Percentiles rank a stretch among this genome's conserved stretches.
Evolutionary conservation across 495 filamentous ascomycete genomes (phyloP).

Genomic region (Neurospora sp.): DNA sequence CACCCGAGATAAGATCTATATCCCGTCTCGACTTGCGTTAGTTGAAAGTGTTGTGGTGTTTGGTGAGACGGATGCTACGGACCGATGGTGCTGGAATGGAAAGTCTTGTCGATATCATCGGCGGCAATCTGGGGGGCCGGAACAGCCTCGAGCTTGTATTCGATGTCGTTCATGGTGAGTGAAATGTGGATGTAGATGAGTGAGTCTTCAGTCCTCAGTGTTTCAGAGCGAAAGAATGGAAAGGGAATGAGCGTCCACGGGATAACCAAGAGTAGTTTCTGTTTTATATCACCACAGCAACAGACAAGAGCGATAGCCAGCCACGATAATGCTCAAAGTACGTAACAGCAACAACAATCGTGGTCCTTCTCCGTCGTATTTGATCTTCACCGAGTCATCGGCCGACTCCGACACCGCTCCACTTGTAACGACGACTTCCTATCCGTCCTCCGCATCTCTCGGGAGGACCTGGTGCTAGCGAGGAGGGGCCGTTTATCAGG

Average conservation of each 20-base stretch:
- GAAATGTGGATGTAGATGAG: neutral
- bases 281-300: neutral
- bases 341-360: neutral
- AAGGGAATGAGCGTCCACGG: neutral
- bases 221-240: neutral
- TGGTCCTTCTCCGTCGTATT: neutral
- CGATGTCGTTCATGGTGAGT: constrained; percentile 21
- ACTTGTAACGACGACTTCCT: neutral
- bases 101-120: constrained; percentile 59
- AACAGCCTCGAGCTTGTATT: constrained; percentile 38
- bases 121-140: constrained; percentile 38
- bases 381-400: neutral
- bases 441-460: constrained; percentile 4
- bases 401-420: neutral
- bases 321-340: neutral
- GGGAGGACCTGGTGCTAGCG: neutral
- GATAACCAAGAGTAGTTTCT: constrained; percentile 2
- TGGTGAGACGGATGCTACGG: constrained; percentile 14
- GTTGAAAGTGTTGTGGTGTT: neutral
- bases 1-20: constrained; percentile 64
- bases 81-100: constrained; percentile 62
- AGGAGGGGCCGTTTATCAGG: neutral
- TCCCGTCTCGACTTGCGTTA: neutral
- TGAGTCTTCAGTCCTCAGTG: neutral
- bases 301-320: neutral